phyloP scores from a whole-genome alignment of 768 basidiomycete species.

The Podaxis pistillaris region DNA sequence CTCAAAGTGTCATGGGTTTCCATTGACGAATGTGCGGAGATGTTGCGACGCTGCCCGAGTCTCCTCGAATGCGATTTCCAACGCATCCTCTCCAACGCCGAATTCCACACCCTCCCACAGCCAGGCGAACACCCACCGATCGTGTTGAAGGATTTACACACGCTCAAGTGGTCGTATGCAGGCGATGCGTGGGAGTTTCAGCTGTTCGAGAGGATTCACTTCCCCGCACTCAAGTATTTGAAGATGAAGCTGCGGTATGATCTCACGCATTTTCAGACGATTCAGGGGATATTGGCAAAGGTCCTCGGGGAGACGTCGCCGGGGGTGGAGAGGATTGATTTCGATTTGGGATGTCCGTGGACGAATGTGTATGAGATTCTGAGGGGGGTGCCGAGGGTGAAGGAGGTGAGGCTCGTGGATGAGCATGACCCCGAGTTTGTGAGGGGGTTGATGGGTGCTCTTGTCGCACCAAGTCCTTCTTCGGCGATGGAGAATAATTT shows the following conservation, averaged over 20 bases:
- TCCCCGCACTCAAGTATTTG: not conserved
- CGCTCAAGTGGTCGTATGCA: slow-evolving; percentile 9
- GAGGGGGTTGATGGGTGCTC: slow-evolving; percentile 6
- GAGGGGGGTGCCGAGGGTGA: slow-evolving; percentile 5
- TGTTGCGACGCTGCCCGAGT: slow-evolving; percentile 1
- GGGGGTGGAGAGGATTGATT: slow-evolving; percentile 10
- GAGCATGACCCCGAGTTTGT: slow-evolving; percentile 12
- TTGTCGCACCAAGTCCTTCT: not conserved
- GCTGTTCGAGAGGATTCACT: slow-evolving; percentile 6
- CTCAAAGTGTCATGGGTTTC: slow-evolving; percentile 13
- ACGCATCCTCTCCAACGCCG: slow-evolving; percentile 8
- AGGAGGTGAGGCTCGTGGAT: slow-evolving; percentile 6
- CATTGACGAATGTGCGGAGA: slow-evolving; percentile 12
- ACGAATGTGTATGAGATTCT: slow-evolving; percentile 6
- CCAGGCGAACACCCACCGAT: not conserved
- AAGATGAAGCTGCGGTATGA: slow-evolving; percentile 12
- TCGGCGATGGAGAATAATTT: not conserved
- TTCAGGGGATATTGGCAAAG: not conserved
- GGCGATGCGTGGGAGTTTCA: slow-evolving; percentile 13
- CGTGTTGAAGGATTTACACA: not conserved
- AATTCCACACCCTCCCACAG: slow-evolving; percentile 1
- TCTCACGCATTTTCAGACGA: slow-evolving; percentile 7
- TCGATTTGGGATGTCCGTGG: slow-evolving; percentile 13
- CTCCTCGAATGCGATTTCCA: slow-evolving; percentile 9
- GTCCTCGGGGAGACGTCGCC: not conserved